Evolutionary conservation across 208 protist species (phyloP).

Genomic region (Trypanosoma platydactyli): DNA sequence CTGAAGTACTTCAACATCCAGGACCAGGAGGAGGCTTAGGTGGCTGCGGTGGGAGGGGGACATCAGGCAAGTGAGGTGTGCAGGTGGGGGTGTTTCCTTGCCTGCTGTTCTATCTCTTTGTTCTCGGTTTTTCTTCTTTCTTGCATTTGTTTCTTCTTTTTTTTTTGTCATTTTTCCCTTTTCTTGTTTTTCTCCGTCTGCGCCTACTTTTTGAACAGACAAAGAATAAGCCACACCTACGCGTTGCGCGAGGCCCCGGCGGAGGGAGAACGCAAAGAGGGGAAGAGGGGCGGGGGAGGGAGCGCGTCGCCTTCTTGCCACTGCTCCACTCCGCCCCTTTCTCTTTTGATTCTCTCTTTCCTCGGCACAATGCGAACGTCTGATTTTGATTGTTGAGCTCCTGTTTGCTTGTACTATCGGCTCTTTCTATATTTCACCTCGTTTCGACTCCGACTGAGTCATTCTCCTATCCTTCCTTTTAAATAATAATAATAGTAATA

Average conservation of each 20-base stretch:
- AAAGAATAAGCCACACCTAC: background rate
- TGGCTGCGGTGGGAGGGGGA: background rate
- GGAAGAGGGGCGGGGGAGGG: too few species aligned
- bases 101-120: background rate
- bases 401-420: background rate
- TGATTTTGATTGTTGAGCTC: conserved; percentile 17
- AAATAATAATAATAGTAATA: too few species aligned
- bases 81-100: background rate
- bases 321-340: too few species aligned
- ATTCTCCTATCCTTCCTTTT: too few species aligned
- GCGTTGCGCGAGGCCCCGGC: too few species aligned
- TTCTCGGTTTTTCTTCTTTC: background rate
- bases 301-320: too few species aligned
- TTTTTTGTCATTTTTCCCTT: conserved; percentile 16
- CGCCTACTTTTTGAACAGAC: conserved; percentile 6
- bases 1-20: conserved; percentile 98
- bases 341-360: conserved; percentile 20
- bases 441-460: too few species aligned
- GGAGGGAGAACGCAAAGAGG: too few species aligned
- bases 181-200: conserved; percentile 22
- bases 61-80: background rate
- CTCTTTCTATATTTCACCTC: too few species aligned
- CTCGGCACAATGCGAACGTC: background rate
- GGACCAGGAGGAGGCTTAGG: conserved; percentile 90
- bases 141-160: background rate